These are phyloP conservation scores for Aciculoconidium aculeatum DNA, from an alignment of 805 yeast species.

Conservation along the genomic window DNA sequence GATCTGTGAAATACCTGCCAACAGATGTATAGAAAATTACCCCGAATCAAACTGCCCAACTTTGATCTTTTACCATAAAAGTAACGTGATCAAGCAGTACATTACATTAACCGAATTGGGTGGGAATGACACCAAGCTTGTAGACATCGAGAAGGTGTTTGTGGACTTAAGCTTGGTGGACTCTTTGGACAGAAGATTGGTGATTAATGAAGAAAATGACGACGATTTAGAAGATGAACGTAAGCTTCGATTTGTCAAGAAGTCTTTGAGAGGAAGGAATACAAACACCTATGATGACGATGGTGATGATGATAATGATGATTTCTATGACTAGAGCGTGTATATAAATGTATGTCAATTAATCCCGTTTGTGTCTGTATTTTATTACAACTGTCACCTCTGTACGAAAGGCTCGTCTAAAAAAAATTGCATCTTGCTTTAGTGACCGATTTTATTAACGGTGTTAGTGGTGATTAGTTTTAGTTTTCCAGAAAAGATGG, in stretches of 20 bases:
- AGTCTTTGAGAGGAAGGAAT: slow-evolving; percentile 43
- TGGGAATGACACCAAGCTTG: slow-evolving; percentile 66
- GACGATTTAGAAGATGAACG: slow-evolving; percentile 51
- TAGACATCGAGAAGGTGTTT: slow-evolving; percentile 70
- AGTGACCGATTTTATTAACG: no score
- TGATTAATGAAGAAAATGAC: slow-evolving; percentile 48
- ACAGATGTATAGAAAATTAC: slow-evolving; percentile 86
- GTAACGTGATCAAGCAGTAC: slow-evolving; percentile 72
- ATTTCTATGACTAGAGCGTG: slow-evolving; percentile 19
- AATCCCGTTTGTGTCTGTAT: no score
- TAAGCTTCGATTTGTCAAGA: slow-evolving; percentile 50
- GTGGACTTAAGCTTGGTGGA: slow-evolving; percentile 63
- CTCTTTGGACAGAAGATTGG: slow-evolving; percentile 60
- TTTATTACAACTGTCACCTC: no score
- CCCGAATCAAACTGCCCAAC: slow-evolving; percentile 93
- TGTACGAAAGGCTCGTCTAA: background rate
- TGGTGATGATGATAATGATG: slow-evolving; percentile 30
- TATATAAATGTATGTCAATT: background rate
- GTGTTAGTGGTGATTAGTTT: no score
- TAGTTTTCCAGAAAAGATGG: no score
- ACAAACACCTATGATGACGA: slow-evolving; percentile 16
- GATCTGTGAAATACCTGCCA: slow-evolving; percentile 87
- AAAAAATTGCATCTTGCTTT: background rate
- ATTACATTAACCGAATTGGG: slow-evolving; percentile 79
- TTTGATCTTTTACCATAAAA: slow-evolving; percentile 70